Percentiles rank a stretch among this genome's conserved stretches.
Evolutionary conservation across 305 asterid genomes (phyloP).

Genomic region (Andrographis paniculata): DNA sequence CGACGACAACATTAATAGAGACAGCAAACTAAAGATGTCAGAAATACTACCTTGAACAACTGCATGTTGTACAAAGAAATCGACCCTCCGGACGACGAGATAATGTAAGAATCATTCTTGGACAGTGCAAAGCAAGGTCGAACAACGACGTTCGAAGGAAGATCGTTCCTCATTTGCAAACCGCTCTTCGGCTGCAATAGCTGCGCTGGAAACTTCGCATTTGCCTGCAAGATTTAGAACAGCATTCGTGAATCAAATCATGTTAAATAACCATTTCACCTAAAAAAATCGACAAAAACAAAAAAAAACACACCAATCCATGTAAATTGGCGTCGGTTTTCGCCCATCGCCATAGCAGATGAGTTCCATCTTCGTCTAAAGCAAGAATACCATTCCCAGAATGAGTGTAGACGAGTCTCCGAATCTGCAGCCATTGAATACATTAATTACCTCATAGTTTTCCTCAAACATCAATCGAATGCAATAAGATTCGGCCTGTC

Average conservation of each 20-base stretch:
- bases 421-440: conserved; percentile 42
- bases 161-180: conserved; percentile 35
- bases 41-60: conserved; percentile 57
- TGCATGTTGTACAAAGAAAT: conserved; percentile 40
- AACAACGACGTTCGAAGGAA: conserved; percentile 20
- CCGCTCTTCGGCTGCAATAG: conserved; percentile 46
- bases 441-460: no score
- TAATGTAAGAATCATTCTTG: conserved; percentile 50
- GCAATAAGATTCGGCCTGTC: no score
- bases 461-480: no score
- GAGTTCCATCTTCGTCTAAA: conserved; percentile 56
- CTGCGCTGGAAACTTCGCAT: conserved; percentile 39
- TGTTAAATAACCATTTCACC: no score
- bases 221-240: conserved; percentile 49
- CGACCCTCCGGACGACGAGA: conserved; percentile 53
- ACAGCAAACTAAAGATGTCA: no score
- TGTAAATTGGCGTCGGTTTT: conserved; percentile 20
- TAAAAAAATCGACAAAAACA: background rate
- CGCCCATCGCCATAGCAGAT: conserved; percentile 63
- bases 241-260: no score
- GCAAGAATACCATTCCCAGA: conserved; percentile 62
- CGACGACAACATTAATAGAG: no score
- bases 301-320: conserved; percentile 30
- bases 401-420: conserved; percentile 58
- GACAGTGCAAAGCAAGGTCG: conserved; percentile 51